These are phyloP conservation scores for Tilletia walkeri DNA, from an alignment of 1,284 basidiomycete genomes.

Conservation along the genomic window DNA sequence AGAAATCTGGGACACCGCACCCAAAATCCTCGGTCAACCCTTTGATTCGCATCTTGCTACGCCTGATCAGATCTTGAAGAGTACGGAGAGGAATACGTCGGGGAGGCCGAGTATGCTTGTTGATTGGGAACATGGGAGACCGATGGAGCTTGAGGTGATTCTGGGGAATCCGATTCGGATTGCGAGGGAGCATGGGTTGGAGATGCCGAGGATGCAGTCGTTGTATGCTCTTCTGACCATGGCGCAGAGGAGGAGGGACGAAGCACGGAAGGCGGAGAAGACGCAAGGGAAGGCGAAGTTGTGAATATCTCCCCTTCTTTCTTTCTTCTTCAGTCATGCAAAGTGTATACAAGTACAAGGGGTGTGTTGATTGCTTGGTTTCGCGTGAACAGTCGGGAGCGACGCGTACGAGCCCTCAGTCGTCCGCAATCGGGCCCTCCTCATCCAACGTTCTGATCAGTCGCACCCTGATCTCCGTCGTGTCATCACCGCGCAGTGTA, in stretches of 20 bases:
- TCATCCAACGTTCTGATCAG: slow-evolving; percentile 91
- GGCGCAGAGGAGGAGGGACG: slow-evolving; percentile 47
- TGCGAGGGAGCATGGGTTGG: slow-evolving; percentile 53
- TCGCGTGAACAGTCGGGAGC: not conserved
- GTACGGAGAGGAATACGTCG: slow-evolving; percentile 55
- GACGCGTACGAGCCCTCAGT: slow-evolving; percentile 30
- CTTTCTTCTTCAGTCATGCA: too few relatives aligned
- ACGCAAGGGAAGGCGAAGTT: not conserved
- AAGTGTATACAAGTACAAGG: slow-evolving; percentile 1
- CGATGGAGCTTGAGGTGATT: slow-evolving; percentile 58
- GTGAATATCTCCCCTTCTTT: not conserved
- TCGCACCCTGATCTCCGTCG: slow-evolving; percentile 86
- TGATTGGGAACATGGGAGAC: slow-evolving; percentile 56
- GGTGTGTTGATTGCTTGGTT: not conserved
- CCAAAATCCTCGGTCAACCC: slow-evolving; percentile 52
- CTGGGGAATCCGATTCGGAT: slow-evolving; percentile 53
- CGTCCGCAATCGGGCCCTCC: slow-evolving; percentile 62
- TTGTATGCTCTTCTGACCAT: slow-evolving; percentile 58
- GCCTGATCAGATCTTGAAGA: slow-evolving; percentile 56
- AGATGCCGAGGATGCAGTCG: slow-evolving; percentile 57
- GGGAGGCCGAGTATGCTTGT: slow-evolving; percentile 58
- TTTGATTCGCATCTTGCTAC: slow-evolving; percentile 56
- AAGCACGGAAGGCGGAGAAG: slow-evolving; percentile 17
- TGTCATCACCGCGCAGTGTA: slow-evolving; percentile 85
- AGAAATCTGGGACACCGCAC: slow-evolving; percentile 57